Percentiles rank a stretch among this genome's conserved stretches.
Evolutionary conservation across 768 basidiomycete genomes (phyloP).

Genomic region (Tricholoma matsutake): DNA sequence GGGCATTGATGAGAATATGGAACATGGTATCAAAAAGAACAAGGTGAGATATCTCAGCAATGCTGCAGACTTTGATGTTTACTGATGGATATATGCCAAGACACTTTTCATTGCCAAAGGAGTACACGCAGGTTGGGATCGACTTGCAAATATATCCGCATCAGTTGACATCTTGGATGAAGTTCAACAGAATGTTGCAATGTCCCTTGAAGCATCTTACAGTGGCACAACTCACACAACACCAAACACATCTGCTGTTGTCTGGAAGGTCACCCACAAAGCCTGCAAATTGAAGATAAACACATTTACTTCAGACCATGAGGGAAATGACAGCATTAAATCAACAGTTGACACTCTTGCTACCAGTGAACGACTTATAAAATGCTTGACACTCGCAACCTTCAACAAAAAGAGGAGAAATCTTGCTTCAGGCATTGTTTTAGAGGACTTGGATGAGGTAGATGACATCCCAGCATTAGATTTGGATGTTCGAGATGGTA

Average conservation of each 20-base stretch:
- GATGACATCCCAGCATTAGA: neutral
- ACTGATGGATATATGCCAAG: neutral
- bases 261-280: neutral
- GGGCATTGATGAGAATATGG: neutral
- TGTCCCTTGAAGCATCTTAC: neutral
- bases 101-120: neutral
- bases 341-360: neutral
- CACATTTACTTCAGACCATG: neutral
- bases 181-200: neutral
- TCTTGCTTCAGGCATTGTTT: neutral
- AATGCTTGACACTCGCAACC: neutral
- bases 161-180: neutral
- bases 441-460: neutral
- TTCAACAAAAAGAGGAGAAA: neutral
- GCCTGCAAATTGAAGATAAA: neutral
- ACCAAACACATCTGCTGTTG: neutral
- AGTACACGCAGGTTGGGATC: neutral
- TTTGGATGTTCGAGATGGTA: neutral
- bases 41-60: neutral
- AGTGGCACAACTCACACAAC: neutral
- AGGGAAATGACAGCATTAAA: neutral
- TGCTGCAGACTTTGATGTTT: neutral
- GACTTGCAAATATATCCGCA: neutral
- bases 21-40: neutral
- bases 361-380: neutral